Conservation (phyloP, 1,284 basidiomycete species). For the Inonotus hispidus region DNA sequence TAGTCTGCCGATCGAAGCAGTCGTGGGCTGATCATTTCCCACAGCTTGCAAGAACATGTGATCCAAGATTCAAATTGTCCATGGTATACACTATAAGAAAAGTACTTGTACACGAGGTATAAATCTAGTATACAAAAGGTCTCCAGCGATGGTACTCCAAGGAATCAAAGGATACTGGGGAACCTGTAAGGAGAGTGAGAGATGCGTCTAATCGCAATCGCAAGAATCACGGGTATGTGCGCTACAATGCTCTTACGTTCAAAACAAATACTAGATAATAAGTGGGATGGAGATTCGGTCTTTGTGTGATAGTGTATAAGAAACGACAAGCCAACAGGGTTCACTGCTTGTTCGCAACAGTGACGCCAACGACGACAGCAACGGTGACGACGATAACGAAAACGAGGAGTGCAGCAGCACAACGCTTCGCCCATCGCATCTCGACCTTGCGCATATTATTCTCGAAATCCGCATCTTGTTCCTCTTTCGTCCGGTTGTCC, state of each 20-base stretch:
- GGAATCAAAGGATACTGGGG: background rate
- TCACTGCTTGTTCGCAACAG: constrained; percentile 11
- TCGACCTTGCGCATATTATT: constrained; percentile 12
- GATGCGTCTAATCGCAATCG: background rate
- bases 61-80: background rate
- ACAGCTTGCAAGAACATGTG: no score
- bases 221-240: background rate
- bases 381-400: constrained; percentile 9
- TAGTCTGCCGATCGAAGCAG: no score
- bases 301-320: background rate
- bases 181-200: background rate
- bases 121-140: background rate
- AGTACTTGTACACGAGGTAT: background rate
- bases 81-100: background rate
- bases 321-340: background rate
- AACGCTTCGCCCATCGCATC: constrained; percentile 17
- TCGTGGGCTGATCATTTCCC: no score
- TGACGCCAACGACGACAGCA: constrained; percentile 14
- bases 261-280: background rate
- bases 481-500: constrained; percentile 18
- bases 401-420: constrained; percentile 11
- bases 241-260: background rate
- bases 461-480: constrained; percentile 10
- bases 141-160: background rate
- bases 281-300: background rate